phyloP scores from a whole-genome alignment of 208 protist species.

The Acanthamoeba quina region DNA sequence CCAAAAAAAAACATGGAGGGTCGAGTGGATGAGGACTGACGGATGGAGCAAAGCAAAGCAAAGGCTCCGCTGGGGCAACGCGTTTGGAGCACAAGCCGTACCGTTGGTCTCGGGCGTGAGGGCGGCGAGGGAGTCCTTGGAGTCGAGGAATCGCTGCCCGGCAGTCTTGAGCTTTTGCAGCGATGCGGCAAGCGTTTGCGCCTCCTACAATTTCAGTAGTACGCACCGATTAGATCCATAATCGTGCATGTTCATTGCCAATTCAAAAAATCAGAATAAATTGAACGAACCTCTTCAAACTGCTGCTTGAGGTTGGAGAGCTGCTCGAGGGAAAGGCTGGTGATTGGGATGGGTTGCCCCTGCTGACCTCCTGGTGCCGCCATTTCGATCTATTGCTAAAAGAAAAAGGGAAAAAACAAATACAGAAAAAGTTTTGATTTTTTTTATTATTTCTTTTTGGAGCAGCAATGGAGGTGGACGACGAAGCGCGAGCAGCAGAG shows the following conservation, averaged over 20 bases:
- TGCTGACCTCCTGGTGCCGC: not conserved
- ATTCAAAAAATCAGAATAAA: too few species aligned
- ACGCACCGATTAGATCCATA: not conserved
- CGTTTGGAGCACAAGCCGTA: not conserved
- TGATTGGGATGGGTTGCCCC: slow-evolving; percentile 62
- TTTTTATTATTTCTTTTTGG: too few species aligned
- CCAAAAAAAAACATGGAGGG: not conserved
- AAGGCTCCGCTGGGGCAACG: too few species aligned
- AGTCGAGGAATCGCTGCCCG: slow-evolving; percentile 28
- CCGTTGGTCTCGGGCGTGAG: slow-evolving; percentile 10
- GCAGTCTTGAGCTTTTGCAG: slow-evolving; percentile 67
- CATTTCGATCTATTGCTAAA: not conserved
- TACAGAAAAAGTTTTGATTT: too few species aligned
- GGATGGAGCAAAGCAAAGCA: not conserved
- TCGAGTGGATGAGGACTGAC: not conserved
- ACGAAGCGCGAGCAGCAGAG: not conserved
- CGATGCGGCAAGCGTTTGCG: slow-evolving; percentile 43
- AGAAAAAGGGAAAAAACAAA: too few species aligned
- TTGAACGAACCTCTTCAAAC: slow-evolving; percentile 46
- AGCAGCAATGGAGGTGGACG: not conserved
- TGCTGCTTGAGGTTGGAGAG: slow-evolving; percentile 64
- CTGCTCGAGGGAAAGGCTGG: slow-evolving; percentile 63
- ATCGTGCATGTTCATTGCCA: too few species aligned
- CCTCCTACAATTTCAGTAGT: not conserved
- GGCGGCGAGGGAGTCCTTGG: slow-evolving; percentile 17